Percentiles rank a stretch among this genome's conserved stretches.
Conservation (phyloP, 2,329 filamentous ascomycete species). For the Venturia nashicola region DNA sequence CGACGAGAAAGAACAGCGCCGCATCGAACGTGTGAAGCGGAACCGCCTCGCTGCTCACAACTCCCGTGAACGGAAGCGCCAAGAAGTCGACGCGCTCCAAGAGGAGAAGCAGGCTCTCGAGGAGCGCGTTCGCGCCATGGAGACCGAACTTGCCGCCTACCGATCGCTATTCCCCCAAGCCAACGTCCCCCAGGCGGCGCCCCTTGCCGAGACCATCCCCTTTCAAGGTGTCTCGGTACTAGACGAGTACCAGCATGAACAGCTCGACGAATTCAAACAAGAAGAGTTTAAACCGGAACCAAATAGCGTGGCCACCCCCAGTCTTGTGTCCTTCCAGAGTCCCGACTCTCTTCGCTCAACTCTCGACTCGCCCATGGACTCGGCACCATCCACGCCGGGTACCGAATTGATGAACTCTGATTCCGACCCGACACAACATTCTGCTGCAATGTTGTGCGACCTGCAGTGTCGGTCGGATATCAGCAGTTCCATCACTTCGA, state of each 20-base stretch:
- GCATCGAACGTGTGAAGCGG: constrained; percentile 91
- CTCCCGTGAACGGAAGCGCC: constrained; percentile 84
- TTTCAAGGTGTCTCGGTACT: constrained; percentile 12
- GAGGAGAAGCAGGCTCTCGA: constrained; percentile 53
- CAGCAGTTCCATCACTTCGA: constrained; percentile 7
- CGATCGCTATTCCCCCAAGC: constrained; percentile 20
- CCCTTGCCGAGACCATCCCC: constrained; percentile 14
- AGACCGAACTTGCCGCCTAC: constrained; percentile 31
- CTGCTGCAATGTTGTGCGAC: constrained; percentile 99
- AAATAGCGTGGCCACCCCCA: background rate
- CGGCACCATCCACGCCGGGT: constrained; percentile 25
- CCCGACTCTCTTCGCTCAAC: constrained; percentile 7
- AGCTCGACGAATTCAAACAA: background rate
- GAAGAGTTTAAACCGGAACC: background rate
- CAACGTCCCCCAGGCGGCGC: constrained; percentile 2
- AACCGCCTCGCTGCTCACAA: constrained; percentile 95
- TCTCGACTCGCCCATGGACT: constrained; percentile 14
- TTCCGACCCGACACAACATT: constrained; percentile 98
- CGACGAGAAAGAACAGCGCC: constrained; percentile 95
- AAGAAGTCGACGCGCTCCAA: constrained; percentile 76
- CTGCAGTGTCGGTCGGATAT: constrained; percentile 94
- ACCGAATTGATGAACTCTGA: constrained; percentile 38
- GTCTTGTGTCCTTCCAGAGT: background rate
- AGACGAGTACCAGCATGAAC: constrained; percentile 15
- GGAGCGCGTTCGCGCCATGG: constrained; percentile 40